Evolutionary conservation across 768 basidiomycete species (phyloP), one percentile per base, ranked within the genome.

Genomic region (Mycena belliarum): DNA sequence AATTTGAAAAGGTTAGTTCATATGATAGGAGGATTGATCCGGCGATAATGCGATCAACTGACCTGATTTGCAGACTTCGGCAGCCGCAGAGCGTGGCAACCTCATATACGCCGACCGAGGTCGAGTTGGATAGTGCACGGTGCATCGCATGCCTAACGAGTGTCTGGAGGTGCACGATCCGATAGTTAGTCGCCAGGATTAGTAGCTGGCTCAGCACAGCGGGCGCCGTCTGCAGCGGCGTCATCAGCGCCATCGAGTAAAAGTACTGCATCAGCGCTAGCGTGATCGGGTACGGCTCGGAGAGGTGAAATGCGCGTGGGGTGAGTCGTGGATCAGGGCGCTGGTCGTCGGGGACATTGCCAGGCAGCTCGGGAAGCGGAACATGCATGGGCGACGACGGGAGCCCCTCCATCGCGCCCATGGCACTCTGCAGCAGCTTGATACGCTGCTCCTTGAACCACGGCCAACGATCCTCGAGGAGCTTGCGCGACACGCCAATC

Each of bases 71-170:
- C 55, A 98, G 75, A 68, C 91, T 89, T 61, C 92, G 84, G 69
- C 89, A 91, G 62, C 86, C 91, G 68, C 93, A 94, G 5, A 98
- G 75, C 3, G 95, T 96, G 10, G 95, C 93, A 11, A 97, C 94
- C 70, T 97, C 95, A 69, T 98, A 98, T 42, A 98, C 89, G 25
- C 90, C 91, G 20, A 95, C 91, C 25, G 91, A 92, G 14, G 89
- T 92, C 26, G 85, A 83, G 66, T 92, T 91, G 29, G 88, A 89
- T 28, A 98, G 73, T 16, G 89, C 83, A 21, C 88, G 85, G 68
- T 98, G 96, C 87, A 98, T 92, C 6, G 94, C 92, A 70, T 98
- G 95, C 64, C 90, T 90, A n/a, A 93, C 92, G 21, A 95, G 76
- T 7, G 76, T 77, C 62, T 87, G 84, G 20, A 99, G 76, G 68